These are phyloP conservation scores for Trematosphaeria pertusa DNA, from an alignment of 2,329 filamentous ascomycete genomes.

Conservation along the genomic window DNA sequence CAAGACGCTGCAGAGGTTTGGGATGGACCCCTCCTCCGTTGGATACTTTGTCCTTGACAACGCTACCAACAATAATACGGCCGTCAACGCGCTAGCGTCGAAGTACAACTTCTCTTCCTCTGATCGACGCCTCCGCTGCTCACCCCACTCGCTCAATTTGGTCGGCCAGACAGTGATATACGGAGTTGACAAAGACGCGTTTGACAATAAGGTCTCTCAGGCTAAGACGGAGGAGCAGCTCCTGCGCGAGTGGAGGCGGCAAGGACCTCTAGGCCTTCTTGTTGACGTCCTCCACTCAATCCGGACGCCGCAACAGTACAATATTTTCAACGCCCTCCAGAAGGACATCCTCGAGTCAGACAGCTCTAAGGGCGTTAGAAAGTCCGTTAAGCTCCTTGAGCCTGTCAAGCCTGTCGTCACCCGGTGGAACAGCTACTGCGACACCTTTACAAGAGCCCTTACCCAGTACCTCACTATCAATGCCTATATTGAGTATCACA, in stretches of 20 bases:
- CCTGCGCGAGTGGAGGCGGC: not conserved
- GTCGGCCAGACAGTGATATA: slow-evolving; percentile 6
- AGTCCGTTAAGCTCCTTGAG: slow-evolving; percentile 5
- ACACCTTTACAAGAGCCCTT: too few species aligned
- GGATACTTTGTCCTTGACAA: slow-evolving; percentile 14
- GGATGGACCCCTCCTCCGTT: slow-evolving; percentile 2
- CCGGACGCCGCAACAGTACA: slow-evolving; percentile 1
- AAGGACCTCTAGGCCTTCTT: slow-evolving; percentile 3
- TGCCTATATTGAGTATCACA: too few species aligned
- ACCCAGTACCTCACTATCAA: too few species aligned
- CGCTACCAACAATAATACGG: slow-evolving; percentile 13
- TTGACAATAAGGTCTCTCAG: slow-evolving; percentile 1
- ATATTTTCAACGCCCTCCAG: slow-evolving; percentile 1
- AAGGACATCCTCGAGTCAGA: too few species aligned
- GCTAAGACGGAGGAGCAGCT: not conserved
- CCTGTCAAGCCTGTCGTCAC: too few species aligned
- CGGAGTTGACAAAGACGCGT: slow-evolving; percentile 4
- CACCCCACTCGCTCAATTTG: slow-evolving; percentile 1
- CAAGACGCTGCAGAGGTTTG: slow-evolving; percentile 11
- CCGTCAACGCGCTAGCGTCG: slow-evolving; percentile 2
- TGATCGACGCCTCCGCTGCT: slow-evolving; percentile 9
- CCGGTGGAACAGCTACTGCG: too few species aligned
- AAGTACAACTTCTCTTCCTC: slow-evolving; percentile 5
- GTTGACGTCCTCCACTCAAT: slow-evolving; percentile 7
- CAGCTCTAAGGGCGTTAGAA: not conserved